Conservation (phyloP, 345 rosid genomes). For the Hibiscus syriacus region DNA sequence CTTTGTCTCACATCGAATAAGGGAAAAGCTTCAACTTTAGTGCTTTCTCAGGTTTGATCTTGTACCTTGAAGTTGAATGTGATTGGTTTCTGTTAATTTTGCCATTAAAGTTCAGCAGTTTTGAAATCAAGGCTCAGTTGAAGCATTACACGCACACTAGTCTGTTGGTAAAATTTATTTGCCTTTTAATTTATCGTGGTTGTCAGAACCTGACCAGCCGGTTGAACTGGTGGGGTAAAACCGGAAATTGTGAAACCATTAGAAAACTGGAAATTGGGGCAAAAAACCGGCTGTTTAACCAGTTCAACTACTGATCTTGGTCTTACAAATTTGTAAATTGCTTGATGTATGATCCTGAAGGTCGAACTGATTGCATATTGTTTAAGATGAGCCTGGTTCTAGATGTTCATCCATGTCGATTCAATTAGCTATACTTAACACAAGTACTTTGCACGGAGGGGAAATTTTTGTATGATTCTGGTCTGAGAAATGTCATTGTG, state of each 20-base stretch:
- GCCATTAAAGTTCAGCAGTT: background rate
- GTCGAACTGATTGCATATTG: background rate
- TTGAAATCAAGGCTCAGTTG: conserved; percentile 1
- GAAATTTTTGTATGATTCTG: background rate
- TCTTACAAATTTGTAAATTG: background rate
- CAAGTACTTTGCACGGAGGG: background rate
- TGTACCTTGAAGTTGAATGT: background rate
- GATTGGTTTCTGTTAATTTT: conserved; percentile 1
- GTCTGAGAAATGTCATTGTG: background rate
- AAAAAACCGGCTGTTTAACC: too few relatives aligned
- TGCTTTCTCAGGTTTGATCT: conserved; percentile 82
- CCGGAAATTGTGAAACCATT: too few relatives aligned
- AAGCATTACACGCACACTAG: background rate
- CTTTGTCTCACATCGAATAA: too few relatives aligned
- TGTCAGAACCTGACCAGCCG: too few relatives aligned
- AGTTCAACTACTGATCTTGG: too few relatives aligned
- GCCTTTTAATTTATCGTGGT: background rate
- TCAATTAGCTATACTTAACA: background rate
- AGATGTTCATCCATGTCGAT: background rate
- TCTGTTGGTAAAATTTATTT: background rate
- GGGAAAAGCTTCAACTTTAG: too few relatives aligned
- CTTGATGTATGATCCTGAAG: background rate
- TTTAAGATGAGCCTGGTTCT: background rate
- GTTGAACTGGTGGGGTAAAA: too few relatives aligned
- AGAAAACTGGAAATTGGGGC: too few relatives aligned